Percentiles rank a stretch among this genome's conserved stretches.
Evolutionary conservation across 805 yeast genomes (phyloP).

Genomic region (Sugiyamaella lignohabitans): DNA sequence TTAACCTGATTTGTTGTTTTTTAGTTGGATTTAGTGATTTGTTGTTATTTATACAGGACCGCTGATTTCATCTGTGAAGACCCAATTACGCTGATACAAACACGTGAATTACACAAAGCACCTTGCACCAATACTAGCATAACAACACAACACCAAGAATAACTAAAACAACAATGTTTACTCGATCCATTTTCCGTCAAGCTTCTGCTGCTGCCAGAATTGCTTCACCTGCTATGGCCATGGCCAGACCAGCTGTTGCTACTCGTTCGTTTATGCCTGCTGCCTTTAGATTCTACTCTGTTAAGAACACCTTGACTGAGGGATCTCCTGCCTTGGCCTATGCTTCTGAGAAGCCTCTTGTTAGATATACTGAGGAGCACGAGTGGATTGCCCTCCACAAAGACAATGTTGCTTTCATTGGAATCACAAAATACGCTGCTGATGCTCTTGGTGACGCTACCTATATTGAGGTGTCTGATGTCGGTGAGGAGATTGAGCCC

Average conservation of each 20-base stretch:
- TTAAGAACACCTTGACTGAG: constrained; percentile 28
- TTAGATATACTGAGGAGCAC: constrained; percentile 73
- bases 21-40: no score
- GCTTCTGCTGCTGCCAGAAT: constrained; percentile 2
- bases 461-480: constrained; percentile 81
- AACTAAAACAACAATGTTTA: constrained; percentile 2
- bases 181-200: constrained; percentile 7
- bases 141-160: no score
- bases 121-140: no score
- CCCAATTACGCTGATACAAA: no score
- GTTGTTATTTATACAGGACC: no score
- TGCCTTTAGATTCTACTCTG: constrained; percentile 8
- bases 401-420: constrained; percentile 72
- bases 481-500: constrained; percentile 49
- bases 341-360: constrained; percentile 25
- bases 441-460: constrained; percentile 97
- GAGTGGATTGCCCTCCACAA: constrained; percentile 89
- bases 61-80: no score
- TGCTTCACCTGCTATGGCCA: not conserved
- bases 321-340: constrained; percentile 26
- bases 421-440: constrained; percentile 91
- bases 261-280: not conserved
- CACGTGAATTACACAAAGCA: no score
- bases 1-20: no score
- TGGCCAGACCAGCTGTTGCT: not conserved